Conservation (phyloP, 1,139 yeast species). For the Sugiyamaella pinicola region DNA sequence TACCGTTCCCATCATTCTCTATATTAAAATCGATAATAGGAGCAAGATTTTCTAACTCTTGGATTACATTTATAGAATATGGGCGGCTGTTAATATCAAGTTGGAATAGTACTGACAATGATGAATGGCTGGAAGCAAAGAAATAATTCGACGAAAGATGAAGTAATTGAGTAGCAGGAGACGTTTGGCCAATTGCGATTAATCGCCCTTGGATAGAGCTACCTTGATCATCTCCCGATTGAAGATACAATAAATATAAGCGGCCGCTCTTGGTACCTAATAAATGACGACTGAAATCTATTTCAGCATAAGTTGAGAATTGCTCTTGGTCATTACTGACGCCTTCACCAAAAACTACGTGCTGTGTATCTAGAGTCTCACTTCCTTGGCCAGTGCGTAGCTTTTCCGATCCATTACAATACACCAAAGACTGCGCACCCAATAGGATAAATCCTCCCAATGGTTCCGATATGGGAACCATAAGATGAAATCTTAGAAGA, state of each 20-base stretch:
- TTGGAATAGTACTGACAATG: constrained; percentile 24
- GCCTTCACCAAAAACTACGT: constrained; percentile 4
- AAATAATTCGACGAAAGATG: constrained; percentile 28
- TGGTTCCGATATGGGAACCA: constrained; percentile 18
- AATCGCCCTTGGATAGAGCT: constrained; percentile 15
- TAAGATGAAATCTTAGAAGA: background rate
- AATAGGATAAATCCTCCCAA: constrained; percentile 17
- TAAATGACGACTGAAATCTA: constrained; percentile 22
- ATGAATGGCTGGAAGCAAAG: constrained; percentile 27
- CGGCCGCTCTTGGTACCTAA: constrained; percentile 23
- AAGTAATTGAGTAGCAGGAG: constrained; percentile 25
- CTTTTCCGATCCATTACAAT: constrained; percentile 17
- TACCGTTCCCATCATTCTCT: constrained; percentile 13
- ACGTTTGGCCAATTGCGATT: constrained; percentile 19
- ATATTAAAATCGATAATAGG: constrained; percentile 18
- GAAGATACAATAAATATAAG: constrained; percentile 19
- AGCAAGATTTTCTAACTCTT: constrained; percentile 21
- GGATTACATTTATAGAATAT: constrained; percentile 4
- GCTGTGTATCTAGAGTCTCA: constrained; percentile 5
- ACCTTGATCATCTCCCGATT: constrained; percentile 1
- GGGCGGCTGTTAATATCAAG: constrained; percentile 15
- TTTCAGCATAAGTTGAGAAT: constrained; percentile 19
- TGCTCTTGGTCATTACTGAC: background rate
- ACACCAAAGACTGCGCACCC: constrained; percentile 14
- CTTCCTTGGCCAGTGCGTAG: constrained; percentile 16